Conservation (phyloP, 176 grass and related monocot species). For the Hordeum marinum region DNA sequence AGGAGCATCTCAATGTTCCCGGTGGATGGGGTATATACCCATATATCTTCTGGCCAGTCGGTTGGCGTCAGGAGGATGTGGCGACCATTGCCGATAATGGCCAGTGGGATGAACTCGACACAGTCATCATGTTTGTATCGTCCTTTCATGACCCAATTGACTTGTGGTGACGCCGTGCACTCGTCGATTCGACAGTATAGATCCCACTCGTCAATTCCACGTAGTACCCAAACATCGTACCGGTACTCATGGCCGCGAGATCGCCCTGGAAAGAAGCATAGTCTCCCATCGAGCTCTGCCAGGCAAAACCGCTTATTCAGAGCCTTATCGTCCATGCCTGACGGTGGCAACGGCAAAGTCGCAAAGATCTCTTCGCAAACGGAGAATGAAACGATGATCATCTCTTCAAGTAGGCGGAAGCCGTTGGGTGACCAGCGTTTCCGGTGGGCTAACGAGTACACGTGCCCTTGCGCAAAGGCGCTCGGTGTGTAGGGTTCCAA, state of each 20-base stretch:
- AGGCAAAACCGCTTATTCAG: neutral
- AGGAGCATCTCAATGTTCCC: neutral
- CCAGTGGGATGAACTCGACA: neutral
- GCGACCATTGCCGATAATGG: neutral
- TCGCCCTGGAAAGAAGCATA: neutral
- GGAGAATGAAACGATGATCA: neutral
- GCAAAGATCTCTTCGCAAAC: neutral
- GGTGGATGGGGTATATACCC: neutral
- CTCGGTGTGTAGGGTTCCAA: neutral
- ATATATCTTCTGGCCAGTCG: neutral
- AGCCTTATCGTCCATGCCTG: neutral
- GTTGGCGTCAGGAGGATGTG: neutral
- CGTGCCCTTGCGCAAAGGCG: neutral
- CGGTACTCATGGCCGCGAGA: neutral
- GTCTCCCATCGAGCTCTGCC: neutral
- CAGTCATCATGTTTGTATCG: no score
- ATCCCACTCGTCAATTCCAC: neutral
- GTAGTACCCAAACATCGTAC: neutral
- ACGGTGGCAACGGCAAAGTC: neutral
- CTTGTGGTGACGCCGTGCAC: neutral
- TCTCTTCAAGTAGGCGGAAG: accelerated
- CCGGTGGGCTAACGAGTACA: neutral
- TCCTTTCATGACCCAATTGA: neutral
- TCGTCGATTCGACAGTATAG: neutral
- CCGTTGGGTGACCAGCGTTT: neutral